Conservation (phyloP, 2,329 filamentous ascomycete species). For the Xylaria sp. region DNA sequence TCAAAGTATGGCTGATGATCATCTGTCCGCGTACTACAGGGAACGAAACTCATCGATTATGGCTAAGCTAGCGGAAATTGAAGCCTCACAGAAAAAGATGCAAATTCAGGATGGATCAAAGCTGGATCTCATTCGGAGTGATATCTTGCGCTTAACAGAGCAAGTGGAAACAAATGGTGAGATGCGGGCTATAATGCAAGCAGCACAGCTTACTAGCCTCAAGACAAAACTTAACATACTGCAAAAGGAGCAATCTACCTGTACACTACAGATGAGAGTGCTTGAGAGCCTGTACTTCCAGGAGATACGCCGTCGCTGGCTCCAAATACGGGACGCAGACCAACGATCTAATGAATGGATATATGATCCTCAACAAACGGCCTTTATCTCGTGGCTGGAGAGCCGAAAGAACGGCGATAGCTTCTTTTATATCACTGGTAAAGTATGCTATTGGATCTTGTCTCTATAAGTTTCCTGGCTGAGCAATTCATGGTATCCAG, state of each 20-base stretch:
- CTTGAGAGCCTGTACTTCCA: background rate
- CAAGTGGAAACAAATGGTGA: background rate
- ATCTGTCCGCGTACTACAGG: background rate
- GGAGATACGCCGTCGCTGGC: constrained; percentile 15
- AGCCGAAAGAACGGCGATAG: background rate
- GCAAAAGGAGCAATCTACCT: background rate
- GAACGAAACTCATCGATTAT: background rate
- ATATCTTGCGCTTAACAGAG: background rate
- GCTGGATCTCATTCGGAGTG: background rate
- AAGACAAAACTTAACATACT: background rate
- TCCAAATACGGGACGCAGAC: constrained; percentile 1
- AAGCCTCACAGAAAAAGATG: background rate
- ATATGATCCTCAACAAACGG: background rate
- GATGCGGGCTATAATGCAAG: background rate
- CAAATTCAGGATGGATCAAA: background rate
- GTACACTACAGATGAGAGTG: background rate
- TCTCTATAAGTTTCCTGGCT: background rate
- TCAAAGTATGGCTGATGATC: background rate
- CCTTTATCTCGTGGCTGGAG: constrained; percentile 10
- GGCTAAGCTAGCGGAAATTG: background rate
- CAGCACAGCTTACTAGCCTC: background rate
- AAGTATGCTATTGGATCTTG: background rate
- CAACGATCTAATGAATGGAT: constrained; percentile 8
- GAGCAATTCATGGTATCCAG: background rate
- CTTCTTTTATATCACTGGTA: background rate